Evolutionary conservation across 2,329 filamentous ascomycete genomes (phyloP).

Genomic region (Clathrospora elynae): DNA sequence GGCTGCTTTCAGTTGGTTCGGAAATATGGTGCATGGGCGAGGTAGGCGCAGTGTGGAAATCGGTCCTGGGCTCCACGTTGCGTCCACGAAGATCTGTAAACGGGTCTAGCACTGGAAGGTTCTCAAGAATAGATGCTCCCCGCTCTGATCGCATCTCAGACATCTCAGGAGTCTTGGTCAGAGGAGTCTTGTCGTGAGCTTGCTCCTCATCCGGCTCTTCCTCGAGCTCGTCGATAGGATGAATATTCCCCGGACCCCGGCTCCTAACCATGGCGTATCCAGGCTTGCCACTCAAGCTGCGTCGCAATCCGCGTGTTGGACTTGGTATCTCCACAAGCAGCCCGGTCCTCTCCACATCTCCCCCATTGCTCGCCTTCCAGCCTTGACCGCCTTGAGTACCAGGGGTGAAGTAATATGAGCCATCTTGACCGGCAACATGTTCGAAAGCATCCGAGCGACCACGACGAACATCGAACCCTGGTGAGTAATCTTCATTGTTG

Average conservation of each 20-base stretch:
- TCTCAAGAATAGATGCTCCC: constrained; percentile 32
- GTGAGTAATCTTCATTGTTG: constrained; percentile 46
- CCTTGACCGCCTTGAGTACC: constrained; percentile 33
- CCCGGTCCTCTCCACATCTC: constrained; percentile 54
- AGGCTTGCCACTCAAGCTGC: constrained; percentile 46
- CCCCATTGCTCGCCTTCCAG: constrained; percentile 37
- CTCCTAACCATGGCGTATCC: constrained; percentile 57
- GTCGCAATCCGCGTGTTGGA: constrained; percentile 54
- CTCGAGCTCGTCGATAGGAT: constrained; percentile 67
- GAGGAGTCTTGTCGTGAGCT: constrained; percentile 21
- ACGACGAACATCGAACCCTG: constrained; percentile 42
- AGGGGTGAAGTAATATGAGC: constrained; percentile 36
- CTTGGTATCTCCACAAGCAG: constrained; percentile 55
- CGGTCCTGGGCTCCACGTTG: constrained; percentile 30
- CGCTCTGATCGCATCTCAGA: constrained; percentile 23
- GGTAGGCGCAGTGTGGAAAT: constrained; percentile 25
- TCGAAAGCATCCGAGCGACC: constrained; percentile 51
- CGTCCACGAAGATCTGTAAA: constrained; percentile 49
- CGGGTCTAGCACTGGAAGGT: constrained; percentile 47
- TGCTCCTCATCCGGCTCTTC: constrained; percentile 53
- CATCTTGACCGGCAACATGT: constrained; percentile 31
- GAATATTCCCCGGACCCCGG: constrained; percentile 60
- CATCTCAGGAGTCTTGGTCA: constrained; percentile 33
- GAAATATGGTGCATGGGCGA: constrained; percentile 29
- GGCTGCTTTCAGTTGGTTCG: constrained; percentile 3